Conservation (phyloP, 495 filamentous ascomycete genomes). For the Friedmanniomyces simplex region DNA sequence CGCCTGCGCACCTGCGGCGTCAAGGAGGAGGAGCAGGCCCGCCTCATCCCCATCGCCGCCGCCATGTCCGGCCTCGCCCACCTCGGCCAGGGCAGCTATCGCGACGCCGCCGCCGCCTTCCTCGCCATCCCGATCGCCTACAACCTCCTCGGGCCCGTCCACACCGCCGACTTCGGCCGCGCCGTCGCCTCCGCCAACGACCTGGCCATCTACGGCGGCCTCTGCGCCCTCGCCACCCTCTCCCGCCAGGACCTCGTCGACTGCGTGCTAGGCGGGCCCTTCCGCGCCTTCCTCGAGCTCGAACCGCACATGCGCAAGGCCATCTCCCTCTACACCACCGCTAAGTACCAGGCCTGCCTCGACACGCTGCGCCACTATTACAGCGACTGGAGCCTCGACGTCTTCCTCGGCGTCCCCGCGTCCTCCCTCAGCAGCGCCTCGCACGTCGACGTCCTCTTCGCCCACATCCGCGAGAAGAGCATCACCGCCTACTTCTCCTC, state of each 20-base stretch:
- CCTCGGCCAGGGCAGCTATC: slow-evolving; percentile 53
- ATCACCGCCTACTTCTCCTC: slow-evolving; percentile 72
- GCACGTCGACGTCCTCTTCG: slow-evolving; percentile 60
- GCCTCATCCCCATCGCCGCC: slow-evolving; percentile 35
- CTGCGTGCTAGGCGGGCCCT: slow-evolving; percentile 69
- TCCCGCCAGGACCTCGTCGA: slow-evolving; percentile 61
- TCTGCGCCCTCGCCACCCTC: slow-evolving; percentile 88
- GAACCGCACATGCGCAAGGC: slow-evolving; percentile 92
- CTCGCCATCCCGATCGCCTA: slow-evolving; percentile 46
- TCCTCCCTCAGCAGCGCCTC: slow-evolving; percentile 37
- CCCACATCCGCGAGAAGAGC: slow-evolving; percentile 69
- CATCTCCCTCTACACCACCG: slow-evolving; percentile 74
- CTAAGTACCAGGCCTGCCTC: slow-evolving; percentile 76
- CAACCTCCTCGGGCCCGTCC: slow-evolving; percentile 30
- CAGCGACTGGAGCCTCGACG: slow-evolving; percentile 77
- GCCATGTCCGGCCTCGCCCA: slow-evolving; percentile 61
- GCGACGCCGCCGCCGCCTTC: slow-evolving; percentile 65
- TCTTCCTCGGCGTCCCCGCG: slow-evolving; percentile 66
- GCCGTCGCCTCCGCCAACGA: slow-evolving; percentile 75
- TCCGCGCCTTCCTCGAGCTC: slow-evolving; percentile 80
- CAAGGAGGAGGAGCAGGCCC: slow-evolving; percentile 30
- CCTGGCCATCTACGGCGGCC: slow-evolving; percentile 80
- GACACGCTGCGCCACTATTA: slow-evolving; percentile 70
- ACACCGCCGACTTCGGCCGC: slow-evolving; percentile 31
- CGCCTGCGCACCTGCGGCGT: slow-evolving; percentile 18